phyloP scores from a whole-genome alignment of 805 yeast genomes.

The Ogataea henricii region DNA sequence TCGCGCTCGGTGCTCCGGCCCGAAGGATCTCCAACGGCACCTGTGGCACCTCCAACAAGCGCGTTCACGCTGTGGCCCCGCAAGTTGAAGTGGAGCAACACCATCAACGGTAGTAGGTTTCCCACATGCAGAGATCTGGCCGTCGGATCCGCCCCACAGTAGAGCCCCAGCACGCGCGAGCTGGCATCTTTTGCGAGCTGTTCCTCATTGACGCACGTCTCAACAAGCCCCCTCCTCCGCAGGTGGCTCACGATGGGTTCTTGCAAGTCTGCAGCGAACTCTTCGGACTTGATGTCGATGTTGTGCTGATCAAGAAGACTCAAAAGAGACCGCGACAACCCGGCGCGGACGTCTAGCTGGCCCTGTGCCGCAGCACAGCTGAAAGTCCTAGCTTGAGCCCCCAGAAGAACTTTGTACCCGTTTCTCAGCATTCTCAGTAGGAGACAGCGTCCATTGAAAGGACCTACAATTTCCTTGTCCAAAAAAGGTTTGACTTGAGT shows the following conservation, averaged over 20 bases:
- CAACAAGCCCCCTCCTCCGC: conserved; percentile 48
- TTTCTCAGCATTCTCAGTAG: not conserved
- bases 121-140: conserved; percentile 90
- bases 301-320: conserved; percentile 22
- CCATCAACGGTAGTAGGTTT: conserved; percentile 83
- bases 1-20: conserved; percentile 81
- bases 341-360: not conserved
- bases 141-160: conserved; percentile 97
- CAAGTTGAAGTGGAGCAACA: conserved; percentile 76
- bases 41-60: conserved; percentile 93
- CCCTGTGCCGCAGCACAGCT: not conserved
- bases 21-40: conserved; percentile 94
- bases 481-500: not conserved
- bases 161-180: conserved; percentile 53
- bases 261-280: conserved; percentile 33
- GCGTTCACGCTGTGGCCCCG: conserved; percentile 86
- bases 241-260: conserved; percentile 45
- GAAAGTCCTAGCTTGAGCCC: not conserved
- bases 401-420: not conserved
- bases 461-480: not conserved
- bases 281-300: conserved; percentile 24
- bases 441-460: not conserved
- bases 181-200: conserved; percentile 25
- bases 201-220: conserved; percentile 41
- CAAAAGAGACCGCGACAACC: conserved; percentile 19